Percentiles rank a stretch among this genome's conserved stretches.
Evolutionary conservation across 768 basidiomycete species (phyloP).

Genomic region (Kwoniella botswanensis): DNA sequence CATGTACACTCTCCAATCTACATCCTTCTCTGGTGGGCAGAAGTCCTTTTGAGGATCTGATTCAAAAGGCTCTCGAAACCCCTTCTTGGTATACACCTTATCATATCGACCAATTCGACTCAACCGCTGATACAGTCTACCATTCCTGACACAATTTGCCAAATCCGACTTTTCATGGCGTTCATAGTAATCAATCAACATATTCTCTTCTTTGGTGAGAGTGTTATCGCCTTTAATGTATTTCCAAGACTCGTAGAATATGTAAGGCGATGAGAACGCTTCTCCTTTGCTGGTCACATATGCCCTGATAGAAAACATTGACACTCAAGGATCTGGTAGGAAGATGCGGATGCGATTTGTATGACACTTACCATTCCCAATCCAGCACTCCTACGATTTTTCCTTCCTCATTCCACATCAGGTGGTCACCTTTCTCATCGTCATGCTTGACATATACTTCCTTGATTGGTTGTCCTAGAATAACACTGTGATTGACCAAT

Average conservation of each 20-base stretch:
- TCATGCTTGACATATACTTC: constrained; percentile 34
- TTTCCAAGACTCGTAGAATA: neutral
- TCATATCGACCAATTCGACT: constrained; percentile 12
- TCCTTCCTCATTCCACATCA: constrained; percentile 42
- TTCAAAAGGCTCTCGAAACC: constrained; percentile 7
- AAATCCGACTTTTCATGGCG: constrained; percentile 9
- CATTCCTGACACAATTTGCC: constrained; percentile 28
- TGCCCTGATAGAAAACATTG: constrained; percentile 11
- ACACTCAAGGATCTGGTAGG: too few species aligned
- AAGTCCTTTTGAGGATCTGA: neutral
- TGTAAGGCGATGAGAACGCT: constrained; percentile 18
- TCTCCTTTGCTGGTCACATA: constrained; percentile 21
- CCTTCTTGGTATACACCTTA: neutral
- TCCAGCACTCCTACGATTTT: constrained; percentile 49
- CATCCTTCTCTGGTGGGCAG: constrained; percentile 4
- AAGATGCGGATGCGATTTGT: too few species aligned
- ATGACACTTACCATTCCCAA: constrained; percentile 48
- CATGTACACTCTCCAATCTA: constrained; percentile 9
- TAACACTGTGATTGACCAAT: constrained; percentile 1
- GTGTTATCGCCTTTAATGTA: constrained; percentile 11
- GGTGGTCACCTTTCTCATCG: constrained; percentile 48
- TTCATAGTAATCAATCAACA: constrained; percentile 16
- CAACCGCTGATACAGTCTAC: constrained; percentile 20
- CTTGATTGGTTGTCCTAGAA: neutral
- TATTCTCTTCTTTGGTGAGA: constrained; percentile 8